phyloP scores from a whole-genome alignment of 75 land plant species.

The Selaginella moellendorffii region DNA sequence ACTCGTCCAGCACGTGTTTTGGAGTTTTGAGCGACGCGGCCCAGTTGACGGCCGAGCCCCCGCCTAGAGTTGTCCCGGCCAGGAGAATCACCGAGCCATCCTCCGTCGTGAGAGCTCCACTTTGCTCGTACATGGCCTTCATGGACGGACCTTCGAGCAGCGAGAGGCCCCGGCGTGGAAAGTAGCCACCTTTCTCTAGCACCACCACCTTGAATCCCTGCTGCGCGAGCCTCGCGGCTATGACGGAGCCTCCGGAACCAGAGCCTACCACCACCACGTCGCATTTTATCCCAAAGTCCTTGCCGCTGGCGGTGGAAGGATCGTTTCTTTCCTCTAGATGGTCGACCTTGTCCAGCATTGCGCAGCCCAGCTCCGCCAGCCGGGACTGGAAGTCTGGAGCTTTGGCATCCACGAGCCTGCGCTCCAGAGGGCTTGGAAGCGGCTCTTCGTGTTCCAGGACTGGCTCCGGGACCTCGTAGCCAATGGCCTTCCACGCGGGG shows the following conservation, averaged over 20 bases:
- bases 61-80: background rate
- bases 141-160: conserved; percentile 5
- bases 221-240: background rate
- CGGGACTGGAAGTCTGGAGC: background rate
- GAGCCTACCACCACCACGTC: conserved; percentile 8
- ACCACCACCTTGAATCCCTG: conserved; percentile 3
- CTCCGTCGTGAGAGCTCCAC: conserved; percentile 3
- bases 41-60: conserved; percentile 6
- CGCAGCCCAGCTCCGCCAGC: background rate
- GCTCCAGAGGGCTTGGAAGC: background rate
- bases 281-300: conserved; percentile 1
- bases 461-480: background rate
- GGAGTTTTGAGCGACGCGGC: background rate
- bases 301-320: background rate
- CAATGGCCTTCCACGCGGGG: conserved; percentile 3
- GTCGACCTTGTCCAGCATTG: conserved; percentile 1
- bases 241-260: background rate
- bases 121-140: conserved; percentile 7
- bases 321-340: background rate
- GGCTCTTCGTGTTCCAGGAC: background rate
- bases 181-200: conserved; percentile 3
- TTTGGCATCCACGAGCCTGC: background rate
- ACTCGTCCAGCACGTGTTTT: background rate
- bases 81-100: conserved; percentile 1
- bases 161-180: background rate